phyloP scores from a whole-genome alignment of 176 grass and related monocot species.

The Oryza australiensis region DNA sequence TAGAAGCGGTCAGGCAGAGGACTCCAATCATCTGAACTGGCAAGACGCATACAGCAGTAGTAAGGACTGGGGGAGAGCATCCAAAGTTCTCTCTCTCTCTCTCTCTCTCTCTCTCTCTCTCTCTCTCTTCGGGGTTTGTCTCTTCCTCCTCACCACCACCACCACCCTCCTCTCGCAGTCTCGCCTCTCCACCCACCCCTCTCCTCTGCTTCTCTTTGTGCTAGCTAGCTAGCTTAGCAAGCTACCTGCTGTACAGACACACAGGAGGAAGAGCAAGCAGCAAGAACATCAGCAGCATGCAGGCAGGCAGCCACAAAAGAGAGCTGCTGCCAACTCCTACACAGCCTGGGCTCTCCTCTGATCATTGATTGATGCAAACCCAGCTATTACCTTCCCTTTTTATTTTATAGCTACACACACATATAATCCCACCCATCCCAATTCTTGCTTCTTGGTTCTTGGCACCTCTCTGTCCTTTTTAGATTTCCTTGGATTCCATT shows the following conservation, averaged over 20 bases:
- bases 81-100: conserved; percentile 50
- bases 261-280: conserved; percentile 30
- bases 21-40: conserved; percentile 23
- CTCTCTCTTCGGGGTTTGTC: conserved; percentile 47
- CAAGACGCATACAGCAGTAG: conserved; percentile 22
- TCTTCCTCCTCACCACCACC: conserved; percentile 20
- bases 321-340: conserved; percentile 39
- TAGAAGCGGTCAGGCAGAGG: neutral
- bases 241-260: conserved; percentile 27
- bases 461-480: conserved; percentile 45
- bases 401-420: conserved; percentile 20
- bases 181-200: conserved; percentile 28
- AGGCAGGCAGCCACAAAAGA: conserved; percentile 39
- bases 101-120: conserved; percentile 40
- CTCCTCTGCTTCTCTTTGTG: neutral
- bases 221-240: neutral
- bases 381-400: conserved; percentile 45
- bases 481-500: conserved; percentile 60
- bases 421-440: conserved; percentile 49
- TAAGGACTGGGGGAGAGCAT: conserved; percentile 38
- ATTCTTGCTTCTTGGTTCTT: conserved; percentile 49
- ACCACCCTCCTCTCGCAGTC: neutral
- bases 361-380: conserved; percentile 44
- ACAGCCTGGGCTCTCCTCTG: conserved; percentile 50
- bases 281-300: conserved; percentile 2